Base-by-base conservation (phyloP, 345 rosid species). In the Murraya paniculata region DNA sequence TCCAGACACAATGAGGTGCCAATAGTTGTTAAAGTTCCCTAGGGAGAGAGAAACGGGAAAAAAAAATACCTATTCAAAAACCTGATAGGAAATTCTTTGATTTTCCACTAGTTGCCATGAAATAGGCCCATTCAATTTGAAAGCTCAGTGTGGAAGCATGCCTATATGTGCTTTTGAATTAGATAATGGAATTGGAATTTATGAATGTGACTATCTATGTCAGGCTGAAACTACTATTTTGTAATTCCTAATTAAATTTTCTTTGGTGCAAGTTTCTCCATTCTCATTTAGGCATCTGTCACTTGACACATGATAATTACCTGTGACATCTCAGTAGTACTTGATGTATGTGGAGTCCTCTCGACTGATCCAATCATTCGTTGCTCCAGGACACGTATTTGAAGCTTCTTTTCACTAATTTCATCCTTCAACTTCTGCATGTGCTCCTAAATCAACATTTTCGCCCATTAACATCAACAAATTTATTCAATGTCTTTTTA, bases 331-430 rank as follows among this genome's bases (percentile, higher is more conserved):
- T 88, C 95, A 60, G 21, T 69, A 73, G 66, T 79, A 71, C 77
- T 81, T 71, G 87, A 85, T 71, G 77, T 77, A 39, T 71, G 80
- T 10, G 91, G 84, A 30, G 86, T 74, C 68, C 64, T 80, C 80
- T 81, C 88, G 79, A 86, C 82, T 59, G 92, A 89, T 65, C 87
- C 93, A 82, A 84, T 84, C 90, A 91, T 89, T 38, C 86, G 92
- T 78, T 82, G 80, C 78, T 91, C 93, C 65, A 91, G 75, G 64
- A 89, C 82, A 70, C 45, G 85, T 72, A 89, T 89, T 78, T 88
- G 95, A 77, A 71, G 88, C 82, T 86, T 88, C 86, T 89, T 91
- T 84, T 87, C 93, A 78, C 64, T 83, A 77, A 91, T 89, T 83
- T 88, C 93, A 80, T 79, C 84, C 82, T 89, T 86, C 84, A 91